These are phyloP conservation scores for Lactifluus echinatus DNA, from an alignment of 768 basidiomycete genomes.

Conservation along the genomic window DNA sequence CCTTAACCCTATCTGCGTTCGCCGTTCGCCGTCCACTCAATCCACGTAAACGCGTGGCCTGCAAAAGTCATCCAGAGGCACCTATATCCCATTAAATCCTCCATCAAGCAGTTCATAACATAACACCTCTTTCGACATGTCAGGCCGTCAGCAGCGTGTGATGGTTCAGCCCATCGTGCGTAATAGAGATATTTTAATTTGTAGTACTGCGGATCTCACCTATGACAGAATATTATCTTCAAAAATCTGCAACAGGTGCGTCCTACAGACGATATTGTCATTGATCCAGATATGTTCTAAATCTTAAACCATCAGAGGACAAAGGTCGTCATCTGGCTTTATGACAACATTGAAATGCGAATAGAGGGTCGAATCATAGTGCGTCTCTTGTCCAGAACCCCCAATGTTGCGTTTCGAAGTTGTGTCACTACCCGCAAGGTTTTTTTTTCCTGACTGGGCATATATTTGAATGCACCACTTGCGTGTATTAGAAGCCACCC, in stretches of 20 bases:
- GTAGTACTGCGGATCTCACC: conserved; percentile 13
- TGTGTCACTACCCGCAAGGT: conserved; percentile 28
- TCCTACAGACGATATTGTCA: not conserved
- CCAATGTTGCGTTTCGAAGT: conserved; percentile 33
- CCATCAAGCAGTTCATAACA: not conserved
- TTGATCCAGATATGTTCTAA: conserved; percentile 13
- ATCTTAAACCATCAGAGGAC: conserved; percentile 43
- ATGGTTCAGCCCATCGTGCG: conserved; percentile 99
- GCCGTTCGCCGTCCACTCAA: not conserved
- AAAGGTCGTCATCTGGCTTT: conserved; percentile 90
- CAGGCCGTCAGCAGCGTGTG: conserved; percentile 87
- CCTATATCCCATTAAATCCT: not conserved
- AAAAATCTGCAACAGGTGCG: conserved; percentile 87
- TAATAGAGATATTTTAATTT: conserved; percentile 16
- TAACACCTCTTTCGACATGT: conserved; percentile 49
- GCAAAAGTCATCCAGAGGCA: not conserved
- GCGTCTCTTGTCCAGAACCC: conserved; percentile 35
- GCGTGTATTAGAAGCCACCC: not conserved
- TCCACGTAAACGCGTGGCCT: not conserved
- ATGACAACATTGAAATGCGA: conserved; percentile 94
- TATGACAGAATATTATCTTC: conserved; percentile 85
- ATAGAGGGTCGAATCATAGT: conserved; percentile 95
- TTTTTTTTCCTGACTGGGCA: not conserved
- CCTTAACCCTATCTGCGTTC: conserved; percentile 8
- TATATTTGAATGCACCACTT: not conserved